phyloP scores from a whole-genome alignment of 371 early-diverging fungal species.

The Chytridiales sp. region DNA sequence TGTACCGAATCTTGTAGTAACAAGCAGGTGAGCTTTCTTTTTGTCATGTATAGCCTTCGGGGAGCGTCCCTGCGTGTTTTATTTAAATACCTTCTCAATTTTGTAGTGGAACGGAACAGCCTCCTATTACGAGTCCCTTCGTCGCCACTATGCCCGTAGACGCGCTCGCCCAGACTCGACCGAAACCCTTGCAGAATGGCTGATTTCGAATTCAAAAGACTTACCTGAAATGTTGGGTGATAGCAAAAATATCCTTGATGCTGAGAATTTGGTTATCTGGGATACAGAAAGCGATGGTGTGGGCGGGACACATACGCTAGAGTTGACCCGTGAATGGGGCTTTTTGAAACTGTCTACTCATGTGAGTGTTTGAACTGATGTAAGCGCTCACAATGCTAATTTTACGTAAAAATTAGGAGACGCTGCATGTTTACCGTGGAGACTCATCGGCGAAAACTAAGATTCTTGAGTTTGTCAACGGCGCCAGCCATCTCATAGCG shows the following conservation, averaged over 20 bases:
- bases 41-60: no score
- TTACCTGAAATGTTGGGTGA: conserved; percentile 4
- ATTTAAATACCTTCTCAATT: no score
- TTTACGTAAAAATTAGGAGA: not conserved
- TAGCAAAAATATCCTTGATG: not conserved
- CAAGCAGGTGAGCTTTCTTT: no score
- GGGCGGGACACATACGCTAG: conserved; percentile 13
- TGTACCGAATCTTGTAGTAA: no score
- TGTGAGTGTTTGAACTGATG: not conserved
- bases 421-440: conserved; percentile 13
- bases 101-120: conserved; percentile 12
- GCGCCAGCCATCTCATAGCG: conserved; percentile 1
- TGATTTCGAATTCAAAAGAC: not conserved
- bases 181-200: not conserved
- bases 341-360: not conserved
- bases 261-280: conserved; percentile 8
- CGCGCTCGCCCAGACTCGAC: not conserved
- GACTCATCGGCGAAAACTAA: not conserved
- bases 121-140: not conserved
- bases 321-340: conserved; percentile 8
- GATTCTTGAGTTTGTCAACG: conserved; percentile 1
- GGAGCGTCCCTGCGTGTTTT: no score
- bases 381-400: no score
- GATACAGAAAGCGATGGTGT: conserved; percentile 15
- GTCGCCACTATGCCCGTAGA: conserved; percentile 8